These are phyloP conservation scores for Penicillium thymicola DNA, from an alignment of 2,329 filamentous ascomycete species.

Conservation along the genomic window DNA sequence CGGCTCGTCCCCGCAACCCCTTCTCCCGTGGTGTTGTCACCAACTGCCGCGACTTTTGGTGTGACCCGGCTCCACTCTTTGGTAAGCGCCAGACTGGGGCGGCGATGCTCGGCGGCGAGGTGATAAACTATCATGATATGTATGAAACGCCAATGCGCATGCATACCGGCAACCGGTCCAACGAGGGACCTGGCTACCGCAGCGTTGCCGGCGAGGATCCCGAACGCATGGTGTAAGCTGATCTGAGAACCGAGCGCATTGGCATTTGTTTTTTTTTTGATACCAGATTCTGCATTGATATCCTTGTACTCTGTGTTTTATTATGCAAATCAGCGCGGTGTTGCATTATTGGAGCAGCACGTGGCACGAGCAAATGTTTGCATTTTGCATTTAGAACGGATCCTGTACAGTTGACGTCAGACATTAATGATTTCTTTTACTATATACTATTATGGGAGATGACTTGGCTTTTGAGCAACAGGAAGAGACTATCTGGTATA, in stretches of 20 bases:
- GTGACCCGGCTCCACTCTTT: slow-evolving; percentile 79
- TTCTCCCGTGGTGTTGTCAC: slow-evolving; percentile 79
- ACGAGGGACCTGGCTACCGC: slow-evolving; percentile 54
- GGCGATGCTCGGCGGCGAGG: slow-evolving; percentile 72
- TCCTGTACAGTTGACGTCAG: slow-evolving; percentile 20
- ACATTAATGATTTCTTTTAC: slow-evolving; percentile 15
- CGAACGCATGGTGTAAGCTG: slow-evolving; percentile 29
- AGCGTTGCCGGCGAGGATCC: slow-evolving; percentile 47
- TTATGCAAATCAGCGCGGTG: slow-evolving; percentile 4
- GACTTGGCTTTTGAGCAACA: neutral
- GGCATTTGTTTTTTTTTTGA: neutral
- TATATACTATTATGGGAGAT: neutral
- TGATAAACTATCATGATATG: slow-evolving; percentile 81
- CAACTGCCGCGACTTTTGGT: slow-evolving; percentile 97
- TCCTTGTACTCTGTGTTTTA: slow-evolving; percentile 5
- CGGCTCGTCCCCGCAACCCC: slow-evolving; percentile 66
- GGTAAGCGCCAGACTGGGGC: slow-evolving; percentile 69
- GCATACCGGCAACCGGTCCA: slow-evolving; percentile 46
- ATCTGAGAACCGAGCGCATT: neutral
- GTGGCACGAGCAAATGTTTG: slow-evolving; percentile 6
- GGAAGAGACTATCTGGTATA: neutral
- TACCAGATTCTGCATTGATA: slow-evolving; percentile 3
- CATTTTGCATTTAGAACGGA: slow-evolving; percentile 13
- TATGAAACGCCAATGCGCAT: slow-evolving; percentile 79
- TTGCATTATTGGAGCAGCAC: slow-evolving; percentile 1